A percentile compares a stretch with the other conserved stretches of the same genome.
Evolutionary conservation across 2,329 filamentous ascomycete species (phyloP).

Genomic region (Sporothrix euskadiensis): DNA sequence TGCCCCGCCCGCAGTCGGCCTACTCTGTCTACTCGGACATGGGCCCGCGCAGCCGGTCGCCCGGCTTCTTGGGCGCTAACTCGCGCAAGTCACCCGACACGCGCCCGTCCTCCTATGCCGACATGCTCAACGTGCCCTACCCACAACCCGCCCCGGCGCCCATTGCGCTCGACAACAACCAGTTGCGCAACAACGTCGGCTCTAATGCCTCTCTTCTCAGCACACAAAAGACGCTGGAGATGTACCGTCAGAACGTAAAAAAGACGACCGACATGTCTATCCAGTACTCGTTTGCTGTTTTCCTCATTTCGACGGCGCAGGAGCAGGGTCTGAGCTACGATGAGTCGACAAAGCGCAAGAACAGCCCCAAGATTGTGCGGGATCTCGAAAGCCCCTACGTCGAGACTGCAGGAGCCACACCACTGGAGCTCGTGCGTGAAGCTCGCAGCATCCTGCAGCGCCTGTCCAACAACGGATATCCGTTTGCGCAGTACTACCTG

Average conservation of each 20-base stretch:
- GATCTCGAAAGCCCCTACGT: slow-evolving; percentile 51
- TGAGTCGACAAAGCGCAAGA: slow-evolving; percentile 49
- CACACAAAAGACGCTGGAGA: slow-evolving; percentile 90
- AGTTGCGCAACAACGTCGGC: slow-evolving; percentile 76
- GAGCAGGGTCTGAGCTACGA: slow-evolving; percentile 65
- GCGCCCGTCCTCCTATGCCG: slow-evolving; percentile 56
- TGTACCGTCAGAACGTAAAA: slow-evolving; percentile 96
- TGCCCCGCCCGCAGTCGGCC: slow-evolving; percentile 71
- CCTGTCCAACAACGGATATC: slow-evolving; percentile 83
- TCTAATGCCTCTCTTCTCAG: slow-evolving; percentile 88
- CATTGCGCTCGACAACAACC: slow-evolving; percentile 75
- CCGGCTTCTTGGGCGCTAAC: slow-evolving; percentile 46
- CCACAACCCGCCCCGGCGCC: slow-evolving; percentile 72
- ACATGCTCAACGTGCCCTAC: slow-evolving; percentile 69
- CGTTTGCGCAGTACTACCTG: slow-evolving; percentile 97
- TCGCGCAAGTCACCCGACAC: slow-evolving; percentile 59
- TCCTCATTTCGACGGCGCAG: slow-evolving; percentile 85
- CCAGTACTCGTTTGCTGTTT: slow-evolving; percentile 95
- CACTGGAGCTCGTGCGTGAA: slow-evolving; percentile 75
- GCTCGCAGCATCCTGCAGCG: slow-evolving; percentile 86
- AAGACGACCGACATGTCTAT: slow-evolving; percentile 90
- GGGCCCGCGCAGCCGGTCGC: slow-evolving; percentile 63
- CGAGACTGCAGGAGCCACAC: slow-evolving; percentile 52
- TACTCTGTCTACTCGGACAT: slow-evolving; percentile 75
- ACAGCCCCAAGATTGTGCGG: slow-evolving; percentile 49